phyloP scores from a whole-genome alignment of 1,139 yeast genomes.

The Blastobotrys persicus region DNA sequence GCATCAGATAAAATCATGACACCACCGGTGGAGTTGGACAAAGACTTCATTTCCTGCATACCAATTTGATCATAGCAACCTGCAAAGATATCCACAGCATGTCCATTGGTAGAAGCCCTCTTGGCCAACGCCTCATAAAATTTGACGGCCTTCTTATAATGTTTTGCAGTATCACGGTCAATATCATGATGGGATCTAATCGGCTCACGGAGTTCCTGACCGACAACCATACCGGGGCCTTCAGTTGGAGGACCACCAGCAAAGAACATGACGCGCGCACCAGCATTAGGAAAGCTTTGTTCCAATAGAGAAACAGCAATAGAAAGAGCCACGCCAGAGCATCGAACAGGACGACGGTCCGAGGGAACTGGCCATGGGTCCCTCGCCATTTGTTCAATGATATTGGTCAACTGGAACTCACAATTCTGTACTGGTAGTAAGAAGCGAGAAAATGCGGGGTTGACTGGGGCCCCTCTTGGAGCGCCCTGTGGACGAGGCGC shows the following conservation, averaged over 20 bases:
- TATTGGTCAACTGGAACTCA: constrained; percentile 79
- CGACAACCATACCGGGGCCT: constrained; percentile 93
- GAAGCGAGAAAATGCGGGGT: constrained; percentile 62
- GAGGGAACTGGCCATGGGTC: constrained; percentile 94
- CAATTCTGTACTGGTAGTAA: constrained; percentile 82
- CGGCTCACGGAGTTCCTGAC: constrained; percentile 89
- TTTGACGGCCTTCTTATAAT: constrained; percentile 85
- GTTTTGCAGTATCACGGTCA: constrained; percentile 85
- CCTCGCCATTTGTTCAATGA: constrained; percentile 71
- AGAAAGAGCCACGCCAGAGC: constrained; percentile 89
- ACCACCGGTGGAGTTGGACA: constrained; percentile 92
- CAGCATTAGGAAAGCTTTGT: constrained; percentile 82
- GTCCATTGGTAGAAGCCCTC: constrained; percentile 74
- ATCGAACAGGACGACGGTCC: constrained; percentile 85
- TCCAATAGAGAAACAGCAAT: constrained; percentile 83
- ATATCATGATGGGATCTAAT: constrained; percentile 96
- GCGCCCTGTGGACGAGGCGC: constrained; percentile 39
- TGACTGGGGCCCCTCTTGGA: constrained; percentile 21
- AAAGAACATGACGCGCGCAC: constrained; percentile 87
- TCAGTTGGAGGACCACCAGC: constrained; percentile 96
- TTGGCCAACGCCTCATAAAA: constrained; percentile 78
- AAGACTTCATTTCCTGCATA: constrained; percentile 90
- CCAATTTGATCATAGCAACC: constrained; percentile 99
- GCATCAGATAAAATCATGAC: constrained; percentile 88
- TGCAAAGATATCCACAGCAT: constrained; percentile 88